Evolutionary conservation across 352 stramenopile genomes (phyloP).

Genomic region (Phytophthora pisi): DNA sequence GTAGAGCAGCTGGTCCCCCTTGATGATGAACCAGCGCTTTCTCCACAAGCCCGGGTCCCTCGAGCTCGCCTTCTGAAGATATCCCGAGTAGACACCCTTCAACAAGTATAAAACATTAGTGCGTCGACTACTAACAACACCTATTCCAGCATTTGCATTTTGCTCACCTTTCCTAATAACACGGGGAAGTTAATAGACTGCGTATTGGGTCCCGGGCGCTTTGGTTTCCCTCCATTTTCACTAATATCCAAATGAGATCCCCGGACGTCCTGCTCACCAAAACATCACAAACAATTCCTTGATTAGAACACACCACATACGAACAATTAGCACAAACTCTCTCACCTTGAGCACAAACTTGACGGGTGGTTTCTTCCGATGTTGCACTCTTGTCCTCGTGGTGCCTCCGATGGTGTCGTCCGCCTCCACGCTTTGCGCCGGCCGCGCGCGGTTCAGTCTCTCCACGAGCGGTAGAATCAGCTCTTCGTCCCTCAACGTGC

Average conservation of each 20-base stretch:
- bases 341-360: conserved; percentile 86
- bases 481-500: conserved; percentile 81
- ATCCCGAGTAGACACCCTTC: conserved; percentile 76
- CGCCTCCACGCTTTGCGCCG: conserved; percentile 39
- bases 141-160: neutral
- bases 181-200: conserved; percentile 69
- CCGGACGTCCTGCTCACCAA: conserved; percentile 56
- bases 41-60: conserved; percentile 82
- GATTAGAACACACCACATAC: conserved; percentile 1
- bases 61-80: conserved; percentile 83
- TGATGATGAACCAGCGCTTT: conserved; percentile 88
- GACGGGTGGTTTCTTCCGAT: conserved; percentile 63
- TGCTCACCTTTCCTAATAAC: conserved; percentile 70
- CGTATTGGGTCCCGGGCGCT: conserved; percentile 35
- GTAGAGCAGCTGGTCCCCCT: conserved; percentile 85
- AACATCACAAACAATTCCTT: neutral
- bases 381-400: conserved; percentile 59
- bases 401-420: conserved; percentile 54
- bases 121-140: neutral
- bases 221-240: conserved; percentile 40
- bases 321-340: neutral
- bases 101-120: conserved; percentile 1
- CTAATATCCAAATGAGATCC: conserved; percentile 75
- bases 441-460: conserved; percentile 58
- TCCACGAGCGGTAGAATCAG: conserved; percentile 78